Percentiles rank a stretch among this genome's conserved stretches.
Conservation (phyloP, 768 basidiomycete species). For the Tricholoma sp. region DNA sequence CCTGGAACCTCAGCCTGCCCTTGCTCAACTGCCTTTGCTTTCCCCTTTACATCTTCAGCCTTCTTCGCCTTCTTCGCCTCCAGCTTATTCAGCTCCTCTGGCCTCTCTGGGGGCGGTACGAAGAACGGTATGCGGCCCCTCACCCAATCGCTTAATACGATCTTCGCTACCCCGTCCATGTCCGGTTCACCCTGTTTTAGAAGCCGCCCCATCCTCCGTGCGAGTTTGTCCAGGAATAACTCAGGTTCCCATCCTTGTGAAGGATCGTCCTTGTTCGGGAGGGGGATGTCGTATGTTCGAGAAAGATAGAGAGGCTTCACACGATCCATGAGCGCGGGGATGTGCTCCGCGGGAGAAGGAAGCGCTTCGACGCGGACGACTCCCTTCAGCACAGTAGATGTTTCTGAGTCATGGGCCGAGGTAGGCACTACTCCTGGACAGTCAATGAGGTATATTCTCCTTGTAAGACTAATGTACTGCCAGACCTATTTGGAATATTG, state of each 20-base stretch:
- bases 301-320: slow-evolving; percentile 93
- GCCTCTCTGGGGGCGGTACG: slow-evolving; percentile 81
- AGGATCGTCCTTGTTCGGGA: slow-evolving; percentile 52
- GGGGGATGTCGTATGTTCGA: slow-evolving; percentile 70
- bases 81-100: slow-evolving; percentile 61
- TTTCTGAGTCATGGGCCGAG: slow-evolving; percentile 85
- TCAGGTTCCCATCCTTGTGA: slow-evolving; percentile 63
- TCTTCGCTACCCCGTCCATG: slow-evolving; percentile 87
- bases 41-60: slow-evolving; percentile 44
- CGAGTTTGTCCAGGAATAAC: slow-evolving; percentile 77
- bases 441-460: slow-evolving; percentile 97
- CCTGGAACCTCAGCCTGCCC: slow-evolving; percentile 41
- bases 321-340: slow-evolving; percentile 80
- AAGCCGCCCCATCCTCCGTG: slow-evolving; percentile 86
- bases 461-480: slow-evolving; percentile 98
- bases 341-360: slow-evolving; percentile 87
- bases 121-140: slow-evolving; percentile 97
- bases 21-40: slow-evolving; percentile 40
- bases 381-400: slow-evolving; percentile 91
- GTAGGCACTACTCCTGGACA: slow-evolving; percentile 98
- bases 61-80: slow-evolving; percentile 52
- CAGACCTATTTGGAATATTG: slow-evolving; percentile 56
- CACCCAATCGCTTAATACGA: slow-evolving; percentile 95
- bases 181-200: slow-evolving; percentile 95
- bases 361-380: slow-evolving; percentile 95